These are phyloP conservation scores for Rutstroemia sp. DNA, from an alignment of 2,329 filamentous ascomycete species.

Conservation along the genomic window DNA sequence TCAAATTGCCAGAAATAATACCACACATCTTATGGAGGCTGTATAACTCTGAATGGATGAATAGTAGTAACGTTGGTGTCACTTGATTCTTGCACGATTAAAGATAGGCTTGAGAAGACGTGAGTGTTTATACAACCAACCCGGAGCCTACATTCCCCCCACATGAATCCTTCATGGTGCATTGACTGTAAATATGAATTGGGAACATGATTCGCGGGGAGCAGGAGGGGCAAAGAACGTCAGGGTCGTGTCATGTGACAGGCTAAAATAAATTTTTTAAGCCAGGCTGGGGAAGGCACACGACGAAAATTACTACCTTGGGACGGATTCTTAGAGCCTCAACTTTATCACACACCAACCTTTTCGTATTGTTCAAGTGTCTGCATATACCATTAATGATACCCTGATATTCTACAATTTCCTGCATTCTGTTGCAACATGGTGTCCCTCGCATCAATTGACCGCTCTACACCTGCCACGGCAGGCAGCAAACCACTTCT, in stretches of 20 bases:
- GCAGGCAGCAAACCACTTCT: constrained; percentile 24
- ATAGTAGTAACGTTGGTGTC: neutral
- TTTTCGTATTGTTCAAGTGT: neutral
- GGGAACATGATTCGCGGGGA: neutral
- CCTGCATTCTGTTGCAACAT: constrained; percentile 4
- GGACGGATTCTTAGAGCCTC: neutral
- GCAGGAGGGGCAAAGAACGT: neutral
- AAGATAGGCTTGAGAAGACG: too few relatives aligned
- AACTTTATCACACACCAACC: neutral
- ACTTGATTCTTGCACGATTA: neutral
- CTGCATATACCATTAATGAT: constrained; percentile 3
- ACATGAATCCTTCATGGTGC: too few relatives aligned
- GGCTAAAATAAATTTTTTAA: constrained; percentile 3
- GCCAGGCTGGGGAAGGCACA: neutral
- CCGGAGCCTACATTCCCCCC: neutral
- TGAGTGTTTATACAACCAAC: neutral
- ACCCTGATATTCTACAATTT: neutral
- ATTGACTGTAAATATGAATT: neutral
- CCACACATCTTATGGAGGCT: constrained; percentile 9
- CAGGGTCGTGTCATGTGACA: constrained; percentile 1
- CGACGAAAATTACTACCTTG: neutral
- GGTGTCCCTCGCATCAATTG: constrained; percentile 1
- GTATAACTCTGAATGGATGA: neutral
- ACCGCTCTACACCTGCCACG: neutral
- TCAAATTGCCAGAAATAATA: constrained; percentile 8